These are phyloP conservation scores for Colletotrichum chrysophilum DNA, from an alignment of 2,329 filamentous ascomycete species.

Conservation along the genomic window DNA sequence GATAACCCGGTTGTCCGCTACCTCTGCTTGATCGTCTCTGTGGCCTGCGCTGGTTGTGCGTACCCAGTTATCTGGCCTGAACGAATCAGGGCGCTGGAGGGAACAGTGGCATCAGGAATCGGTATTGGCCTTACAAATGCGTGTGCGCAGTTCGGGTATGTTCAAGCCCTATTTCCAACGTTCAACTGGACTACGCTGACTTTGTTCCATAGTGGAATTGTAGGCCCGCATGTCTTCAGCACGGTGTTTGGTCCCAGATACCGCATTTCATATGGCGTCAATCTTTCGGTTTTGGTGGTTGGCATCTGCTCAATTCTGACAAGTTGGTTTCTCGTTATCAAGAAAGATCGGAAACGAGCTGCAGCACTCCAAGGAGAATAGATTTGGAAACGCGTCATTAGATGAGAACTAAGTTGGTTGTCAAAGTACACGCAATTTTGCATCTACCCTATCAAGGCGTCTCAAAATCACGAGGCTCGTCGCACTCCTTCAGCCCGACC, in stretches of 20 bases:
- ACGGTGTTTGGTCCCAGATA: neutral
- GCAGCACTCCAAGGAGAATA: neutral
- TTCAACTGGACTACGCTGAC: neutral
- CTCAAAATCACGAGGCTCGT: neutral
- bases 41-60: neutral
- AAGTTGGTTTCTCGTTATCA: neutral
- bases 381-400: neutral
- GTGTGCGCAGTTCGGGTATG: neutral
- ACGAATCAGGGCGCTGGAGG: neutral
- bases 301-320: neutral
- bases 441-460: neutral
- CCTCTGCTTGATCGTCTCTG: neutral
- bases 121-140: neutral
- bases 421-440: neutral
- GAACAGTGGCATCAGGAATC: neutral
- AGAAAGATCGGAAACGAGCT: neutral
- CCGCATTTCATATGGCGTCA: neutral
- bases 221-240: neutral
- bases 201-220: neutral
- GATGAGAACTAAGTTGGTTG: neutral
- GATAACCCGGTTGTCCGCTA: neutral
- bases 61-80: neutral
- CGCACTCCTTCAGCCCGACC: neutral
- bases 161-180: accelerated
- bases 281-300: neutral